Evolutionary conservation across 352 stramenopile genomes (phyloP), one percentile per base, ranked within the genome.

Genomic region (Phytophthora sansomeana): DNA sequence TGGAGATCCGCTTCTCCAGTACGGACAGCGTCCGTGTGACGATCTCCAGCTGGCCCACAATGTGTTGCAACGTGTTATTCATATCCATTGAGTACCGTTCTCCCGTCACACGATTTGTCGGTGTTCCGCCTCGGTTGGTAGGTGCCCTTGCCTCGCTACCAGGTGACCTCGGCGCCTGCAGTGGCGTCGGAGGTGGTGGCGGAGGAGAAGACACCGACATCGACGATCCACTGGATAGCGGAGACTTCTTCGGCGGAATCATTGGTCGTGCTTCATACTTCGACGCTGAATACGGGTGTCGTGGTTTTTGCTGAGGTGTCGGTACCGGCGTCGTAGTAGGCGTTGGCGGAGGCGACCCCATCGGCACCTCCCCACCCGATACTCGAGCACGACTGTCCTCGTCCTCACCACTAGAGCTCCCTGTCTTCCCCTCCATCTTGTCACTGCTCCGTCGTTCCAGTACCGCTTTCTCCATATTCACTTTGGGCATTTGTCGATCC

Each of bases 11-110:
- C 56, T 97, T 82, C 63, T 97, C 91, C 0, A 97, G 61, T 17
- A 96, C 78, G 5, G 75, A 85, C 6, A 97, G 72, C 30, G 91
- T 97, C 17, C 75, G 75, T 0, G 91, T 97, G 60, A 97, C 85
- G 63, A 96, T 93, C 64, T 97, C 90, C 26, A 97, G 64, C 60
- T 97, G 91, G 0, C 87, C 90, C 8, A 97, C 77, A 63, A 97
- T 96, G 63, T 97, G 91, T 51, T 97, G 85, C 35, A 97, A 75
- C 19, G 90, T 95, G 42, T 72, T 83, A 39, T 77, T 76, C 29
- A 70, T 63, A 48, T 71, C 44, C 33, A 62, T 49, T 7, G 70
- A 62, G 35, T 65, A 65, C 36, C 53, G 33, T 9, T 50, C 32
- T 28, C 54, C 51, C 21, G 9, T 3, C 4, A 26, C 46, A 14